Conservation (phyloP, 2,329 filamentous ascomycete genomes). For the Helotiales sp. region DNA sequence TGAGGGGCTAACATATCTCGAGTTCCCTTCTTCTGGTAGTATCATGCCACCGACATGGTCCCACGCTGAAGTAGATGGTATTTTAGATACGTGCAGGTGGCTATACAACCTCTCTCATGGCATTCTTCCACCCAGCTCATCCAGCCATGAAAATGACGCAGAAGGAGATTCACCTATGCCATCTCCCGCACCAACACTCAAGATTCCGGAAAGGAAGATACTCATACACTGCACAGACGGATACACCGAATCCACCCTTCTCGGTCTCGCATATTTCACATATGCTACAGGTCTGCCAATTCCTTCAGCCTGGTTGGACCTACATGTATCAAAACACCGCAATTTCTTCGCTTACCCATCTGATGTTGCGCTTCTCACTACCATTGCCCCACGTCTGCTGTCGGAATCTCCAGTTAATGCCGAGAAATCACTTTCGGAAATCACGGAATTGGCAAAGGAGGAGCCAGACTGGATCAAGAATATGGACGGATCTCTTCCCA, state of each 20-base stretch:
- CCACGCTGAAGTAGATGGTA: slow-evolving; percentile 79
- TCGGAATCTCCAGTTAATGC: slow-evolving; percentile 65
- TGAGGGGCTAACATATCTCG: slow-evolving; percentile 54
- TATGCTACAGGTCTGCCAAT: slow-evolving; percentile 83
- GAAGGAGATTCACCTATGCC: slow-evolving; percentile 63
- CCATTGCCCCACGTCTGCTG: slow-evolving; percentile 77
- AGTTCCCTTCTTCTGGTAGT: slow-evolving; percentile 95
- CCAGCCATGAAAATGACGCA: slow-evolving; percentile 41
- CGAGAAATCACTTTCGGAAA: slow-evolving; percentile 57
- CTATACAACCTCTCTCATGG: slow-evolving; percentile 83
- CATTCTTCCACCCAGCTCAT: slow-evolving; percentile 44
- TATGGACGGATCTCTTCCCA: slow-evolving; percentile 90
- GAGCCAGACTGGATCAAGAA: slow-evolving; percentile 81
- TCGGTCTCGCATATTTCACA: slow-evolving; percentile 91
- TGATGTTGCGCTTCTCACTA: slow-evolving; percentile 81
- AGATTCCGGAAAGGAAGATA: slow-evolving; percentile 60
- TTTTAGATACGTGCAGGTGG: slow-evolving; percentile 88
- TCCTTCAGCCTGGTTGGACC: slow-evolving; percentile 82
- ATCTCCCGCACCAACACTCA: slow-evolving; percentile 27
- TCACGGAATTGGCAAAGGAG: slow-evolving; percentile 56
- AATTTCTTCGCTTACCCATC: slow-evolving; percentile 97
- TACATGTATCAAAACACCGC: slow-evolving; percentile 79
- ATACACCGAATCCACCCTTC: slow-evolving; percentile 91
- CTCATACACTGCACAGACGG: slow-evolving; percentile 94
- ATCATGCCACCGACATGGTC: slow-evolving; percentile 85